These are phyloP conservation scores for Chytriomyces confervae DNA, from an alignment of 192 early-diverging fungal species.

Conservation along the genomic window DNA sequence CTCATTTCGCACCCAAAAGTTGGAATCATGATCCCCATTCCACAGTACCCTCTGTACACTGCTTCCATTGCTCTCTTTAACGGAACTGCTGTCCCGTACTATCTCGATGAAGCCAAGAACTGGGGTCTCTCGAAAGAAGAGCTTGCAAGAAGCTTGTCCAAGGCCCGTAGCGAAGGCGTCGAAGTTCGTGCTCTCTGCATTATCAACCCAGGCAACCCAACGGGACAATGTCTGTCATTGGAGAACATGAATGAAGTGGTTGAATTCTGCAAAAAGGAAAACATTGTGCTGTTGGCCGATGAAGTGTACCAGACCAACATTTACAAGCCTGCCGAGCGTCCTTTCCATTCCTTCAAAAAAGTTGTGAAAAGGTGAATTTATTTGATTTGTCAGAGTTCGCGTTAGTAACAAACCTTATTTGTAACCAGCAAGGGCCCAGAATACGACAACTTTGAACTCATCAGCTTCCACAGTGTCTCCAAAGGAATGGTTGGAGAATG, in stretches of 20 bases:
- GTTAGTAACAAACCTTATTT: not conserved
- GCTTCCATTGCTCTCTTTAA: conserved; percentile 86
- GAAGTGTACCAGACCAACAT: conserved; percentile 99
- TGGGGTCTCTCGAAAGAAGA: conserved; percentile 78
- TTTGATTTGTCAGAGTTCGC: not conserved
- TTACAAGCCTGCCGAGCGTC: conserved; percentile 76
- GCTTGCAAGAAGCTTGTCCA: conserved; percentile 65
- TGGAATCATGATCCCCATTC: conserved; percentile 99
- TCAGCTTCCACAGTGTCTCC: conserved; percentile 96
- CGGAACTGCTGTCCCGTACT: conserved; percentile 89
- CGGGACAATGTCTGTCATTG: conserved; percentile 83
- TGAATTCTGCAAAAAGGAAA: conserved; percentile 82
- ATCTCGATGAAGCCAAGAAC: conserved; percentile 82
- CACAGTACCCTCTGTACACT: conserved; percentile 98
- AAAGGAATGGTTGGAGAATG: conserved; percentile 99
- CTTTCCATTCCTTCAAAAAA: conserved; percentile 98
- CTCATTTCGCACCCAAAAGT: conserved; percentile 77
- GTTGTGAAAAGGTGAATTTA: conserved; percentile 65
- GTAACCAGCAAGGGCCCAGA: conserved; percentile 62
- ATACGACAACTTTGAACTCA: conserved; percentile 80
- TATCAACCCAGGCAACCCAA: conserved; percentile 99
- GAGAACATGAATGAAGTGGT: conserved; percentile 86
- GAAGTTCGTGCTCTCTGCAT: conserved; percentile 95
- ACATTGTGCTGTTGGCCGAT: conserved; percentile 90
- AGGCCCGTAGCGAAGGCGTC: conserved; percentile 70